Percentiles rank a stretch among this genome's conserved stretches.
Conservation (phyloP, 106 monocot genomes). For the Dendrobium officinale region DNA sequence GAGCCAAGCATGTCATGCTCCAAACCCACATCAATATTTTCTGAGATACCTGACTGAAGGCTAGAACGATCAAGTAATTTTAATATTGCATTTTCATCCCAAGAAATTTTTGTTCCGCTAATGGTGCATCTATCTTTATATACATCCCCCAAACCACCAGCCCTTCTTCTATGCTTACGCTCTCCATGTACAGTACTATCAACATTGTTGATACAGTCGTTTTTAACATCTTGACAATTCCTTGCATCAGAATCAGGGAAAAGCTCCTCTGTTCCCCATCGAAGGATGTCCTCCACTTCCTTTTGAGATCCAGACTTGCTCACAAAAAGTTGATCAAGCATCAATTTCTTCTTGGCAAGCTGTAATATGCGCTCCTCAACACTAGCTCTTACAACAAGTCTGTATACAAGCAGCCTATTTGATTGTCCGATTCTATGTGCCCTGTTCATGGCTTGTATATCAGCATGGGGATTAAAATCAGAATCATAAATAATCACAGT, state of each 20-base stretch:
- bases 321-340: slow-evolving; percentile 99
- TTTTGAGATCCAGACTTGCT: slow-evolving; percentile 93
- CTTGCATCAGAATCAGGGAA: slow-evolving; percentile 44
- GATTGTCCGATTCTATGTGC: slow-evolving; percentile 98
- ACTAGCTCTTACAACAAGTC: slow-evolving; percentile 95
- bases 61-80: slow-evolving; percentile 87
- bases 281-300: slow-evolving; percentile 96
- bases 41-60: slow-evolving; percentile 52
- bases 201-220: slow-evolving; percentile 29
- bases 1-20: slow-evolving; percentile 94
- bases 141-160: slow-evolving; percentile 86
- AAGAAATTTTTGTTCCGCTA: slow-evolving; percentile 51
- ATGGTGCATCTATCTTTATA: slow-evolving; percentile 80
- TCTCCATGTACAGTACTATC: slow-evolving; percentile 36
- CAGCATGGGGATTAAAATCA: slow-evolving; percentile 99
- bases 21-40: slow-evolving; percentile 58
- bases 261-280: slow-evolving; percentile 98
- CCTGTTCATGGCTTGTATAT: slow-evolving; percentile 99
- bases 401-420: slow-evolving; percentile 83
- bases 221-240: slow-evolving; percentile 43
- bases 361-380: slow-evolving; percentile 97
- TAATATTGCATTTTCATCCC: slow-evolving; percentile 88
- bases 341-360: slow-evolving; percentile 94
- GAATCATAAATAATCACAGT: slow-evolving; percentile 99
- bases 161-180: slow-evolving; percentile 56